These are phyloP conservation scores for Poa annua DNA, from an alignment of 176 grass and related monocot genomes.

Conservation along the genomic window DNA sequence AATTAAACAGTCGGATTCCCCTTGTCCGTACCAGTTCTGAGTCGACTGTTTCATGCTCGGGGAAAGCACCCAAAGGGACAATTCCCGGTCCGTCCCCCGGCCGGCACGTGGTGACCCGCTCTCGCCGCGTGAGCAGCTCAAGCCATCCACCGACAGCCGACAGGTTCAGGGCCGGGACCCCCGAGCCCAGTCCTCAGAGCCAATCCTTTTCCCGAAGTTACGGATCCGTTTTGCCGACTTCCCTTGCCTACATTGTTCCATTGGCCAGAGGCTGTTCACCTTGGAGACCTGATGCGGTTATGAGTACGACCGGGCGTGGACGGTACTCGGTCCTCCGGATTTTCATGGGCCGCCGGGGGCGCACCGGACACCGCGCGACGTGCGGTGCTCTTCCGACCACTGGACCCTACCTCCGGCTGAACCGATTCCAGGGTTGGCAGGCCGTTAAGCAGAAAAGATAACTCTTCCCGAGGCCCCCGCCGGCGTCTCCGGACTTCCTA, in stretches of 20 bases:
- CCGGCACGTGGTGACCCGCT: conserved; percentile 26
- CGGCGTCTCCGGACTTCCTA: conserved; percentile 56
- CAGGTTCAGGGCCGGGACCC: conserved; percentile 43
- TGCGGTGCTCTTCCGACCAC: conserved; percentile 70
- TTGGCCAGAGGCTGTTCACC: conserved; percentile 79
- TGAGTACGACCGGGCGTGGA: conserved; percentile 62
- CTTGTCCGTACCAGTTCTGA: conserved; percentile 73
- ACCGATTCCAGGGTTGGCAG: conserved; percentile 58
- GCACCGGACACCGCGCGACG: conserved; percentile 68
- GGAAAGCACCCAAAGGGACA: background rate
- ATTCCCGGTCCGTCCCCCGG: background rate
- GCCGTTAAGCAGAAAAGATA: conserved; percentile 72
- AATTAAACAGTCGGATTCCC: conserved; percentile 88
- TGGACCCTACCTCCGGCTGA: conserved; percentile 70
- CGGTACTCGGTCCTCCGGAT: conserved; percentile 60
- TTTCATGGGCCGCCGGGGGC: conserved; percentile 61
- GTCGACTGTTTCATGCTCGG: conserved; percentile 44
- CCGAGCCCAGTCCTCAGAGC: conserved; percentile 69
- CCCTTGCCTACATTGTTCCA: conserved; percentile 82
- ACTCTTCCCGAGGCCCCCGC: conserved; percentile 60
- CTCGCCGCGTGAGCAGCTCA: conserved; percentile 43
- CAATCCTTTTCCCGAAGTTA: conserved; percentile 89
- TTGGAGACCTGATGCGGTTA: conserved; percentile 86
- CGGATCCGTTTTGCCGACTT: conserved; percentile 62
- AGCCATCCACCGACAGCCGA: conserved; percentile 46